These are phyloP conservation scores for Juglanconis oblonga DNA, from an alignment of 2,329 filamentous ascomycete species.

Conservation along the genomic window DNA sequence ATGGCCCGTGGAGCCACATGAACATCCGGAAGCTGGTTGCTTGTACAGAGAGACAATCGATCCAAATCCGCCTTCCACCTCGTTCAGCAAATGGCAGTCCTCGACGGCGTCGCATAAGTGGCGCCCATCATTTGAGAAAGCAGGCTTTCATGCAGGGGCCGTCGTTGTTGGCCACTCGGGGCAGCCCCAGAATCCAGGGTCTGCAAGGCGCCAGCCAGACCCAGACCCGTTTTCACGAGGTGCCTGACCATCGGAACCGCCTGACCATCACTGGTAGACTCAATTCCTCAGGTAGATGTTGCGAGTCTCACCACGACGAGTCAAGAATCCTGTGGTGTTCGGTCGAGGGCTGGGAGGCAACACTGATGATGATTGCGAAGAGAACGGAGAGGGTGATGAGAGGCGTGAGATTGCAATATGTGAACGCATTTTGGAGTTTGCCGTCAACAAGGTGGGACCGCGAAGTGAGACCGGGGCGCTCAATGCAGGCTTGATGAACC, in stretches of 20 bases:
- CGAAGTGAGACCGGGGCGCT: background rate
- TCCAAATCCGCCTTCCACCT: conserved; percentile 12
- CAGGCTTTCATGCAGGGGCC: conserved; percentile 12
- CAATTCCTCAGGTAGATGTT: conserved; percentile 1
- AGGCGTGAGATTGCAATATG: background rate
- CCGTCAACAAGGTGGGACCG: too few species aligned
- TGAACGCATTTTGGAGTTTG: too few species aligned
- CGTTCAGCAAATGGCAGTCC: conserved; percentile 11
- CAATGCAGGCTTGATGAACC: background rate
- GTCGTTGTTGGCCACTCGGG: conserved; percentile 13
- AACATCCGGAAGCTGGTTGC: conserved; percentile 8
- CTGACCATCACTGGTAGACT: background rate
- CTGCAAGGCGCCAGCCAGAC: conserved; percentile 10
- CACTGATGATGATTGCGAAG: background rate
- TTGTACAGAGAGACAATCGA: background rate
- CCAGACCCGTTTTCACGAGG: conserved; percentile 11
- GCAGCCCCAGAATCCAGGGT: conserved; percentile 10
- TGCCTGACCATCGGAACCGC: background rate
- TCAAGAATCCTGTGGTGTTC: background rate
- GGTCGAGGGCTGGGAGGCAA: background rate
- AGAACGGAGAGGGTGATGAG: background rate
- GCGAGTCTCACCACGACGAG: background rate
- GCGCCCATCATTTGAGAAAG: conserved; percentile 14
- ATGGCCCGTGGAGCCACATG: conserved; percentile 1
- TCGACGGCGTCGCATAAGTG: conserved; percentile 9